Evolutionary conservation across 257 asterid species (phyloP), one percentile per base, ranked within the genome.

Genomic region (Coffea canephora): DNA sequence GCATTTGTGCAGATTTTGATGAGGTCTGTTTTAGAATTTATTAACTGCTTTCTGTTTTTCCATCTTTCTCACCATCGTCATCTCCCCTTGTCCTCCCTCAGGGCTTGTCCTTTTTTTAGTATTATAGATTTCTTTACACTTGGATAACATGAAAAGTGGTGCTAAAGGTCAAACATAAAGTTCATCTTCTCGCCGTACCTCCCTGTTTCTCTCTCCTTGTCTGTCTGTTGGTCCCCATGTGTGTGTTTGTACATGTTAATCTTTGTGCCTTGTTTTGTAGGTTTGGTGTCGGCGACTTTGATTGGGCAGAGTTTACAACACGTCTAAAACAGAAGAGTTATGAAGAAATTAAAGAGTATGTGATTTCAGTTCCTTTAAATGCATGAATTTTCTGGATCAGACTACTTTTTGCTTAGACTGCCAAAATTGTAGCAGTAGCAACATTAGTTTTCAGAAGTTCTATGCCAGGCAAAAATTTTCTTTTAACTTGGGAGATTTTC

Each of bases 291-390:
- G 96, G 98, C 74, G 91, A 88, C 74, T 90, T 81, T 79, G 98
- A 93, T 81, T 95, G 99, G 99, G 86, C 90, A 73, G 98, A 93
- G 87, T 95, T 93, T 83, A 84, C 86, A 64, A 91, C 90, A 15
- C 95, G 95, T 82, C 85, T 95, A 80, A 95, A 93, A 93, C 98
- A 90, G 89, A 95, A 93, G 89, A 89, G 90, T 76, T 83, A 45
- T 55, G 94, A 91, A 23, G 99, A 95, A 83, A 93, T 95, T 77
- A 74, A 78, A 21, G 91, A 89, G 99, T 95, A 95, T 68, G 97
- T 82, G 80, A 68, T 64, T 83, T 83, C 78, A 74, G 74, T 69
- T 49, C 12, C 48, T 70, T 73, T 54, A n/a, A 41, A 50, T 73
- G 27, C 75, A 34, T 74, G 67, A 14, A 69, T 49, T 67, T 67